Conservation (phyloP, 768 basidiomycete species). For the Suillus occidentalis region DNA sequence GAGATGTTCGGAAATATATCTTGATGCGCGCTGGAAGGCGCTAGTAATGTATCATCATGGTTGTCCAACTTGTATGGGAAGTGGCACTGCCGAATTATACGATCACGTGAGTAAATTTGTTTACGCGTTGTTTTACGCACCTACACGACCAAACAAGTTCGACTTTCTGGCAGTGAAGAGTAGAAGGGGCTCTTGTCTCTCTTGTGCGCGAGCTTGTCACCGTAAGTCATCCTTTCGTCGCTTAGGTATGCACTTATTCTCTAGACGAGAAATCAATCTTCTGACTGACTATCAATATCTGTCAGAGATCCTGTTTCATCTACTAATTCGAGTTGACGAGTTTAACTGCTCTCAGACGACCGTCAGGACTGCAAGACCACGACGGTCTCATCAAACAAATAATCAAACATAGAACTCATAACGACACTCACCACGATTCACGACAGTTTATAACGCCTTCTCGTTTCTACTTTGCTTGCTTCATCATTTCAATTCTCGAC, state of each 20-base stretch:
- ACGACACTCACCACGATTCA: slow-evolving; percentile 26
- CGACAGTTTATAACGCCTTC: slow-evolving; percentile 18
- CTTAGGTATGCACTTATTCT: slow-evolving; percentile 18
- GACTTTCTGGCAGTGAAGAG: slow-evolving; percentile 19
- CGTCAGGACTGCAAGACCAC: slow-evolving; percentile 17
- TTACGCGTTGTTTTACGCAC: slow-evolving; percentile 30
- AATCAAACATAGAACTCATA: slow-evolving; percentile 16
- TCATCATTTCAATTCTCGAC: slow-evolving; percentile 16
- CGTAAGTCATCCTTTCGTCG: slow-evolving; percentile 29
- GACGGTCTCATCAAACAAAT: slow-evolving; percentile 16
- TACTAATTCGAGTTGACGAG: slow-evolving; percentile 27
- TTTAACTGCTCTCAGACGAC: slow-evolving; percentile 15
- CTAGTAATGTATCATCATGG: not conserved
- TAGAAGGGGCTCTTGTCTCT: slow-evolving; percentile 16
- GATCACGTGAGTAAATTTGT: slow-evolving; percentile 16
- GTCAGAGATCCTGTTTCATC: slow-evolving; percentile 16
- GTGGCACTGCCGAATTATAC: no score
- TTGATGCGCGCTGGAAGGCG: not conserved
- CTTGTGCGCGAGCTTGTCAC: slow-evolving; percentile 19
- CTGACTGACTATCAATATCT: not conserved
- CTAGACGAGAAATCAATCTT: not conserved
- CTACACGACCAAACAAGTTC: slow-evolving; percentile 37
- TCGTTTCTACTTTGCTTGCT: slow-evolving; percentile 7
- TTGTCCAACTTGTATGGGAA: not conserved
- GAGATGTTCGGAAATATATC: not conserved